Evolutionary conservation across 2,329 filamentous ascomycete genomes (phyloP).

Genomic region (Diaporthe sp.): DNA sequence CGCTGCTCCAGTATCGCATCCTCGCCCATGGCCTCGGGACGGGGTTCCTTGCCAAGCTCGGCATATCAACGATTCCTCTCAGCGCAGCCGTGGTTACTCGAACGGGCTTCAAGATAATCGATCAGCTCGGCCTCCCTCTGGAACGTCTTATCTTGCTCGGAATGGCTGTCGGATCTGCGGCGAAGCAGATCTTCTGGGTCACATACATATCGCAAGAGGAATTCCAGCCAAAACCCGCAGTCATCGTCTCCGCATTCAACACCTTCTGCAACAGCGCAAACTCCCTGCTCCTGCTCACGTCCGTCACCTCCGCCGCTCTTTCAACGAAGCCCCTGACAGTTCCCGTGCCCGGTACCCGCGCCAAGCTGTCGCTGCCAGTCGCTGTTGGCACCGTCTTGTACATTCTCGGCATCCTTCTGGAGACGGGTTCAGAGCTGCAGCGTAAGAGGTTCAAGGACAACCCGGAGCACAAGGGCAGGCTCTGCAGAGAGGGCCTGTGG

Average conservation of each 20-base stretch:
- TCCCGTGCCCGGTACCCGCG: constrained; percentile 48
- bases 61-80: constrained; percentile 57
- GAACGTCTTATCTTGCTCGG: constrained; percentile 63
- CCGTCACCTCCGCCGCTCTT: constrained; percentile 56
- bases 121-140: constrained; percentile 59
- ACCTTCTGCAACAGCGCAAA: constrained; percentile 66
- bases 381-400: constrained; percentile 64
- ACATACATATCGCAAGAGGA: constrained; percentile 60
- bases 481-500: constrained; percentile 55
- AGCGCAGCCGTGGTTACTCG: constrained; percentile 52
- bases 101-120: constrained; percentile 38
- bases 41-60: constrained; percentile 59
- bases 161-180: constrained; percentile 64
- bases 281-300: constrained; percentile 64
- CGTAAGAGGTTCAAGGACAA: constrained; percentile 57
- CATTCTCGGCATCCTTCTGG: constrained; percentile 62
- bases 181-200: constrained; percentile 71
- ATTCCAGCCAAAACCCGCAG: constrained; percentile 58
- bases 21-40: constrained; percentile 54
- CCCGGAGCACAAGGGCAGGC: constrained; percentile 52
- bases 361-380: constrained; percentile 50
- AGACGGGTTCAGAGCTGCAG: constrained; percentile 69
- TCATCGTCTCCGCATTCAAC: constrained; percentile 64
- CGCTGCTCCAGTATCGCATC: constrained; percentile 50
- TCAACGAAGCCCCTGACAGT: constrained; percentile 42